phyloP scores from a whole-genome alignment of 768 basidiomycete genomes.

The Boletus reticuloceps region DNA sequence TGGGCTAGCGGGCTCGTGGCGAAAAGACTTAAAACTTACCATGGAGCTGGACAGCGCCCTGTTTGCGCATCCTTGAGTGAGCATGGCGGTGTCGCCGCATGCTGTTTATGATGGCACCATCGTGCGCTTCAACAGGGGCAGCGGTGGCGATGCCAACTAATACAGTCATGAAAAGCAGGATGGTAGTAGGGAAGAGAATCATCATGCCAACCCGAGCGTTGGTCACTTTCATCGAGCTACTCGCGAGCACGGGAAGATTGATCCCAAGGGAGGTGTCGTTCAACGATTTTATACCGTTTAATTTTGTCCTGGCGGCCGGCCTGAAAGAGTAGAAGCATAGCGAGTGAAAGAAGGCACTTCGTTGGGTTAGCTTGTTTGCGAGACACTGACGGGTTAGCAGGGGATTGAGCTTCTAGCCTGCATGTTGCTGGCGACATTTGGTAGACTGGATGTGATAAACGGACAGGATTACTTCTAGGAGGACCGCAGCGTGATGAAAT shows the following conservation, averaged over 20 bases:
- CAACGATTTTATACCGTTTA: conserved; percentile 6
- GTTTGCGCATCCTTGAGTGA: background rate
- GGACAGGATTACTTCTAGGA: background rate
- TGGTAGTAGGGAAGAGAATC: background rate
- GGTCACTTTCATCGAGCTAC: background rate
- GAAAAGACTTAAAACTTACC: background rate
- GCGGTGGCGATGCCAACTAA: background rate
- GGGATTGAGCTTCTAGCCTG: background rate
- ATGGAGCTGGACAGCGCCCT: background rate
- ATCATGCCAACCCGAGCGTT: conserved; percentile 1
- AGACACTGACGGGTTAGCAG: background rate
- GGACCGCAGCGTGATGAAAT: background rate
- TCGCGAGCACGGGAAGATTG: background rate
- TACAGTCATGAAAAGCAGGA: conserved; percentile 1
- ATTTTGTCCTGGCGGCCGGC: background rate
- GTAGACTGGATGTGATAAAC: too few relatives aligned
- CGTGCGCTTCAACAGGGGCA: background rate
- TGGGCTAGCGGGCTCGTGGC: too few relatives aligned
- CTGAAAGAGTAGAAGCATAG: background rate
- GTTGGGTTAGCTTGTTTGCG: background rate
- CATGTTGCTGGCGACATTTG: background rate
- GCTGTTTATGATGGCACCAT: background rate
- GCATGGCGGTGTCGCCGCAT: background rate
- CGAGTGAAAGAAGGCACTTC: background rate
- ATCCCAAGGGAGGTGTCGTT: background rate